Evolutionary conservation across 2,329 filamentous ascomycete genomes (phyloP).

Genomic region (Calonectria pseudoturangicola): DNA sequence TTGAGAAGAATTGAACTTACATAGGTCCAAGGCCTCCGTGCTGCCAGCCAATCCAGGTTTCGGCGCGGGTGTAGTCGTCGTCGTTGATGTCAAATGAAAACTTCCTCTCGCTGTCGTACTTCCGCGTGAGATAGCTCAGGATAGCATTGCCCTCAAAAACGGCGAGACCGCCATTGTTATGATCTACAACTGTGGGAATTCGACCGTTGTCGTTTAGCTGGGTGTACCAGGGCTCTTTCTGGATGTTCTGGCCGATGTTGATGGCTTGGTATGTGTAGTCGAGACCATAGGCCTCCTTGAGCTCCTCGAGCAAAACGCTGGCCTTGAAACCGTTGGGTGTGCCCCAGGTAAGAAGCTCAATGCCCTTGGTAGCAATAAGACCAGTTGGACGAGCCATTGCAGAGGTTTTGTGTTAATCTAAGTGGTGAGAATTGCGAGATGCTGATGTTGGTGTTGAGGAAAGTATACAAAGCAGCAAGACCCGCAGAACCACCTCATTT

Average conservation of each 20-base stretch:
- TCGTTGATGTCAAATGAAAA: slow-evolving; percentile 63
- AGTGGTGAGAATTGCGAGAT: too few relatives aligned
- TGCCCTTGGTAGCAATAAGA: slow-evolving; percentile 77
- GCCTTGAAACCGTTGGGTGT: slow-evolving; percentile 75
- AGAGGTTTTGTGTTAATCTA: neutral
- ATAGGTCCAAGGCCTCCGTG: slow-evolving; percentile 84
- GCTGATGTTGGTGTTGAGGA: neutral
- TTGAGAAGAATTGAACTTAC: slow-evolving; percentile 48
- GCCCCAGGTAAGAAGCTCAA: slow-evolving; percentile 77
- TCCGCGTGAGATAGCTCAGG: slow-evolving; percentile 82
- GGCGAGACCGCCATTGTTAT: slow-evolving; percentile 75
- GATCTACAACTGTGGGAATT: slow-evolving; percentile 80
- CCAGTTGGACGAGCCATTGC: slow-evolving; percentile 65
- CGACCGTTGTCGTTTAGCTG: slow-evolving; percentile 78
- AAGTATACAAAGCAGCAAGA: neutral
- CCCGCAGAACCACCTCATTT: neutral
- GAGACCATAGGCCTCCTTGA: slow-evolving; percentile 78
- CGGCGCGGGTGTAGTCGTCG: slow-evolving; percentile 59
- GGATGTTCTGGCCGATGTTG: slow-evolving; percentile 77
- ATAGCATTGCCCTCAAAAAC: slow-evolving; percentile 87
- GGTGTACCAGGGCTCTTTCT: slow-evolving; percentile 81
- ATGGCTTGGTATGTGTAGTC: slow-evolving; percentile 76
- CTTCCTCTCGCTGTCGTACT: slow-evolving; percentile 77
- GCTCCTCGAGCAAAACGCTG: slow-evolving; percentile 78
- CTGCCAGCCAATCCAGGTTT: slow-evolving; percentile 79